Evolutionary conservation across 2,329 filamentous ascomycete species (phyloP).

Genomic region (Nemania sp.): DNA sequence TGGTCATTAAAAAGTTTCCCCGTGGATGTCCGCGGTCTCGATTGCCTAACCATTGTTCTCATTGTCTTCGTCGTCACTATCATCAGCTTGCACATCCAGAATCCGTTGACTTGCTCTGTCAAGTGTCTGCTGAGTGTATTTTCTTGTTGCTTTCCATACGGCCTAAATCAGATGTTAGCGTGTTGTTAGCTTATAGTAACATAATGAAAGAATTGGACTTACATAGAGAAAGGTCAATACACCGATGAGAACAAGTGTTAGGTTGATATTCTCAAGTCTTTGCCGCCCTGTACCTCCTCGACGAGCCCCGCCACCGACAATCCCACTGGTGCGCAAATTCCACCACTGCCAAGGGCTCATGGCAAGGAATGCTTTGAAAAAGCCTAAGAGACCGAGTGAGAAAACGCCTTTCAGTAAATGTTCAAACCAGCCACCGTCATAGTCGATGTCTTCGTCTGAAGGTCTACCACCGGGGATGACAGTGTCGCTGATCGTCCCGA

Average conservation of each 20-base stretch:
- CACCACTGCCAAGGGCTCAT: conserved; percentile 78
- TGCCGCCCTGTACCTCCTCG: conserved; percentile 71
- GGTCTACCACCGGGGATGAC: conserved; percentile 49
- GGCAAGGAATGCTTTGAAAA: conserved; percentile 76
- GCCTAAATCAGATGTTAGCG: conserved; percentile 52
- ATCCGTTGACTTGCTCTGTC: conserved; percentile 79
- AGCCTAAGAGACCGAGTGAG: conserved; percentile 84
- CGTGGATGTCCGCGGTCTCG: too few relatives aligned
- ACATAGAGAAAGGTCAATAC: conserved; percentile 77
- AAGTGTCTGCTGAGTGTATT: conserved; percentile 71
- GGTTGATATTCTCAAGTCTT: conserved; percentile 76
- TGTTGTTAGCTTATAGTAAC: too few relatives aligned
- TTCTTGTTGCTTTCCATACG: conserved; percentile 80
- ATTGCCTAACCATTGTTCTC: conserved; percentile 26
- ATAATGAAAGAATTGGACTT: conserved; percentile 43
- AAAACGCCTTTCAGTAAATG: conserved; percentile 90
- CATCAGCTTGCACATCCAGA: conserved; percentile 72
- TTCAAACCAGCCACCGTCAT: conserved; percentile 68
- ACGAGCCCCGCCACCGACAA: conserved; percentile 56
- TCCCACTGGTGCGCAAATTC: conserved; percentile 67
- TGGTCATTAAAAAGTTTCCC: conserved; percentile 19
- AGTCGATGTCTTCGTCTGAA: conserved; percentile 46
- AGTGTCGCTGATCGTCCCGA: conserved; percentile 60
- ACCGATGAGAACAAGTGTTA: conserved; percentile 78
- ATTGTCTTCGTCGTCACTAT: conserved; percentile 38